phyloP scores from a whole-genome alignment of 1,284 basidiomycete species.

The Mycena citricolor region DNA sequence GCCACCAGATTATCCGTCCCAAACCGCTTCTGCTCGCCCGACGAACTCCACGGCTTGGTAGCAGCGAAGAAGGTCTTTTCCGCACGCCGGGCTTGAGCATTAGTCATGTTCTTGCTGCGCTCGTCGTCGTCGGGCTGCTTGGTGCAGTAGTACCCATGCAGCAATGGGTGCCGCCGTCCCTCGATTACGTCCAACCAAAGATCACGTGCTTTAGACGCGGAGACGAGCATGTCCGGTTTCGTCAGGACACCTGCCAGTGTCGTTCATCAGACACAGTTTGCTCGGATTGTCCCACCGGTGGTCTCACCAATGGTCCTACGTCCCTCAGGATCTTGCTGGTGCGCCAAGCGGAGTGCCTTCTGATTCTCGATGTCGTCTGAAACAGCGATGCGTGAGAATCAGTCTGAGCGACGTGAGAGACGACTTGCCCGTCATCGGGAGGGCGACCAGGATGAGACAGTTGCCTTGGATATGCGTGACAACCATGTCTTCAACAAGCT shows the following conservation, averaged over 20 bases:
- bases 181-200: conserved; percentile 37
- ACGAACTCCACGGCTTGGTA: conserved; percentile 31
- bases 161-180: conserved; percentile 32
- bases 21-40: conserved; percentile 28
- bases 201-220: conserved; percentile 22
- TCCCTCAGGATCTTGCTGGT: conserved; percentile 33
- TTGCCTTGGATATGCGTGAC: conserved; percentile 36
- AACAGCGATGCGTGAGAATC: not conserved
- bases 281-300: not conserved
- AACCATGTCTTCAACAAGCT: conserved; percentile 37
- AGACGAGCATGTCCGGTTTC: conserved; percentile 36
- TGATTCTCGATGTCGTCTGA: conserved; percentile 43
- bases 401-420: not conserved
- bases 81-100: conserved; percentile 26
- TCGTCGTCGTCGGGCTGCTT: conserved; percentile 37
- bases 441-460: conserved; percentile 38
- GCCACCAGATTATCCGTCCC: conserved; percentile 33
- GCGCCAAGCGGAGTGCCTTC: conserved; percentile 36
- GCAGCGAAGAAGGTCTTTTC: conserved; percentile 34
- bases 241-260: conserved; percentile 37
- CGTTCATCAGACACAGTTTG: not conserved
- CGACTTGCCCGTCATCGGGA: conserved; percentile 38
- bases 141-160: conserved; percentile 39
- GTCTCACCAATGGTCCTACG: conserved; percentile 35
- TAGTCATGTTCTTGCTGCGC: conserved; percentile 26